Evolutionary conservation across 495 filamentous ascomycete species (phyloP), one percentile per base, ranked within the genome.

Genomic region (Aspergillus indologenus): DNA sequence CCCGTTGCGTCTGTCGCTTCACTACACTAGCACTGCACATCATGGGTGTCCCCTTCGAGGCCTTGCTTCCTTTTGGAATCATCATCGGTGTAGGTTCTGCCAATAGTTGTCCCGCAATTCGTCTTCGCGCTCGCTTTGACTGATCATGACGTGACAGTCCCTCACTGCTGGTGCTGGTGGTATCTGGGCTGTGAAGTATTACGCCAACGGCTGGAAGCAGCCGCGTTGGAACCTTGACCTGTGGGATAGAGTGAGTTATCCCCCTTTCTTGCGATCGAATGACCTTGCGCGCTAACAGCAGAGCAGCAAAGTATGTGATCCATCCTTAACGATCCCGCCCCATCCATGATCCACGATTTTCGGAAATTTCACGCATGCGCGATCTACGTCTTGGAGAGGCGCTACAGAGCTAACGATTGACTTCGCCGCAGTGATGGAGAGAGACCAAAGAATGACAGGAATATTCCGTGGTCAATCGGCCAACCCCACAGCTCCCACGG

Each of bases 11-110:
- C 47, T 56, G 40, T 31, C 20, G 29, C 53, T 40, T 58, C 48
- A 7, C 34, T 40, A 40, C 34, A 8, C 5, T n/a, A 40, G 12
- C 34, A 8, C 5, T 29, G 12, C 15, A 40, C 82, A 82, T 67
- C 50, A 98, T 98, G 94, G 90, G 88, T 72, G 85, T 98, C 62
- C 94, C 94, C 53, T 98, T 98, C 79, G 94, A 98, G 82, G 87
- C 92, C 59, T 78, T 98, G 66, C 75, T 98, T 71, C 94, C 94
- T 49, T 98, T 96, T 79, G 94, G 83, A 65, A 92, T 97, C 81
- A 90, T 95, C 76, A 71, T 92, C 53, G 80, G 75, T 71, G 92
- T 97, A 80, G 73, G 91, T 80, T 57, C 59, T 45, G 59, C 61
- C 54, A 59, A 52, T 56, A 60, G 5, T 52, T 26, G 55, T 62